A percentile compares a stretch with the other conserved stretches of the same genome.
Conservation (phyloP, 164 flowering plant species). For the Malania oleifera region DNA sequence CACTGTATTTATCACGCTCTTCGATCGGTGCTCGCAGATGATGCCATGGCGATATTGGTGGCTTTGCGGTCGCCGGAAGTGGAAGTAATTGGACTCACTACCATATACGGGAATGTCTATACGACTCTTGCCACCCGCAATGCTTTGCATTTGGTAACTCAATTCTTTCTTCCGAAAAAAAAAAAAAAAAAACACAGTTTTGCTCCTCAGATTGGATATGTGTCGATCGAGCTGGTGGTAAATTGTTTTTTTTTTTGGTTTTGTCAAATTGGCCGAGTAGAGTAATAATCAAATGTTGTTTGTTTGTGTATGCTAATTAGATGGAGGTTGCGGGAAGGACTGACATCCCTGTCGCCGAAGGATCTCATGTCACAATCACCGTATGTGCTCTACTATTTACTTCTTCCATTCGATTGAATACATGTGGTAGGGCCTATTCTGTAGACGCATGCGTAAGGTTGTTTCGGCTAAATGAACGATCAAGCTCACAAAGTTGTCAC, state of each 20-base stretch:
- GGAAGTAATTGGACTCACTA: constrained; percentile 85
- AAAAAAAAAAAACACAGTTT: too few species aligned
- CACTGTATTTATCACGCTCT: not conserved
- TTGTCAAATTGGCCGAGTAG: not conserved
- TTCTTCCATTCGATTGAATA: too few species aligned
- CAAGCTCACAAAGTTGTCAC: too few species aligned
- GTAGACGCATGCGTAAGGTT: too few species aligned
- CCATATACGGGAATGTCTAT: constrained; percentile 85
- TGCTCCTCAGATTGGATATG: too few species aligned
- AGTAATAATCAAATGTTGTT: not conserved
- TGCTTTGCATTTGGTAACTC: constrained; percentile 75
- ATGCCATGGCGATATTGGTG: constrained; percentile 92
- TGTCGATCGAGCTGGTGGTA: too few species aligned
- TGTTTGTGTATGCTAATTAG: constrained; percentile 35
- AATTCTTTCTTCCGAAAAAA: too few species aligned
- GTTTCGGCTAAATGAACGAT: too few species aligned
- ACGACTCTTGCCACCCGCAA: constrained; percentile 84
- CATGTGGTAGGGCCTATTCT: too few species aligned
- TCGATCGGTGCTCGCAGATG: constrained; percentile 51
- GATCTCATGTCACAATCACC: constrained; percentile 70
- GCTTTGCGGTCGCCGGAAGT: constrained; percentile 77
- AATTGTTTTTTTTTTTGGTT: not conserved
- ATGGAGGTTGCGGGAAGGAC: constrained; percentile 84
- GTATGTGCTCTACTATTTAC: constrained; percentile 55
- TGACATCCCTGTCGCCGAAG: constrained; percentile 93